A percentile compares a stretch with the other conserved stretches of the same genome.
These are phyloP conservation scores for Skeletonema potamos DNA, from an alignment of 108 stramenopile genomes.

Conservation along the genomic window DNA sequence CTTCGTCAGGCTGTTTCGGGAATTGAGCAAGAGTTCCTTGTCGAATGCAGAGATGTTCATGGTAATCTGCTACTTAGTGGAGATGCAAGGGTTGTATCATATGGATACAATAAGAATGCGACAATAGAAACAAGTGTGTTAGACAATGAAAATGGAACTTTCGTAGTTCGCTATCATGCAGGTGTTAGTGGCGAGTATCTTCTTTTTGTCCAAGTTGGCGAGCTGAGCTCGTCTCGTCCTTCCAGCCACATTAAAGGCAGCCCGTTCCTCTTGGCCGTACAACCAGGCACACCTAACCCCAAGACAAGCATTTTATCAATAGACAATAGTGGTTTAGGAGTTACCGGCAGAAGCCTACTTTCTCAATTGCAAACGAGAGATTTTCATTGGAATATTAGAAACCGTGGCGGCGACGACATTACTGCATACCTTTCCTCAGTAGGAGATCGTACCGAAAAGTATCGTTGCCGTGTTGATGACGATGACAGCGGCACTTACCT, in stretches of 20 bases:
- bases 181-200: not conserved
- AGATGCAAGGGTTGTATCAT: not conserved
- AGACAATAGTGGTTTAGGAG: not conserved
- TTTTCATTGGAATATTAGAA: constrained; percentile 1
- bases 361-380: constrained; percentile 19
- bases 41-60: constrained; percentile 15
- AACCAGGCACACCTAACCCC: constrained; percentile 12
- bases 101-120: not conserved
- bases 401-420: constrained; percentile 11
- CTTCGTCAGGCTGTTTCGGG: constrained; percentile 14
- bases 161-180: constrained; percentile 2
- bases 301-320: not conserved
- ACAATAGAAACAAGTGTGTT: not conserved
- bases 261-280: constrained; percentile 15
- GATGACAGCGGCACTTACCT: constrained; percentile 4
- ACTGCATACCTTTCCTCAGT: constrained; percentile 7
- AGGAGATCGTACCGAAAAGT: not conserved
- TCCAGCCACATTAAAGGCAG: constrained; percentile 10
- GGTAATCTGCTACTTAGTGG: constrained; percentile 12
- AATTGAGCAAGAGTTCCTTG: constrained; percentile 12
- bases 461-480: not conserved
- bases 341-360: constrained; percentile 4
- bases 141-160: constrained; percentile 10
- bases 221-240: not conserved
- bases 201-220: constrained; percentile 6